Evolutionary conservation across 1,284 basidiomycete genomes (phyloP), one percentile per base, ranked within the genome.

Genomic region (Cryptococcus amylolentus): DNA sequence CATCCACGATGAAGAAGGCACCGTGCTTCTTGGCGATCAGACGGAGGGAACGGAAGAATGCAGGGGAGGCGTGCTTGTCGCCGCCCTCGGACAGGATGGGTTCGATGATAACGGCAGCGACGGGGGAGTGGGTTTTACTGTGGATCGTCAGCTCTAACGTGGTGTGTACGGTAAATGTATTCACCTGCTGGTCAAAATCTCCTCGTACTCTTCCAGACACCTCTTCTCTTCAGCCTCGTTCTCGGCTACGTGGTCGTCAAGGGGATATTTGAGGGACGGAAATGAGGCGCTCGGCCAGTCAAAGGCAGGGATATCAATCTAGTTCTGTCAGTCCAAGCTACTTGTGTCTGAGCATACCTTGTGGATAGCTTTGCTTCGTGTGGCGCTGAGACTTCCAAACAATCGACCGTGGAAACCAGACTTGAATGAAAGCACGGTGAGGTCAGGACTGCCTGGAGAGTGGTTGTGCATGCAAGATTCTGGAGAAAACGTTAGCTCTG

Each of bases 61-160:
- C 60, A 16, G 78, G 74, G 8, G 78, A 79, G 10, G 82, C 82
- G 66, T 83, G 82, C 58, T 79, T 77, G 72, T 83, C 82, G 10
- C 82, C 82, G 10, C 82, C 82, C 66, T 82, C 81, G n/a, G 79
- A 79, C 54, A 81, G 78, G 59, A 83, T 79, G 13, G 82, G 82
- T 68, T 83, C 82, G 58, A 83, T 79, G 58, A 83, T 82, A 43
- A 83, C 71, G 0, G 81, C 82, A 1, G 82, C 82, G 38, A 83
- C 77, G 1, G 80, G 79, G 57, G 72, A 73, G 38, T 68, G 70
- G 47, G 68, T 62, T 69, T 79, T 79, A 64, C 75, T 75, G 52
- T 13, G 58, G 49, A 61, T 52, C 54, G 35, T 18, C 23, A 54
- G 35, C 31, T 26, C 26, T 31, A 35, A 27, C 14, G 18, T 20